phyloP scores from a whole-genome alignment of 257 asterid genomes.

The Ligustrum vulgare region DNA sequence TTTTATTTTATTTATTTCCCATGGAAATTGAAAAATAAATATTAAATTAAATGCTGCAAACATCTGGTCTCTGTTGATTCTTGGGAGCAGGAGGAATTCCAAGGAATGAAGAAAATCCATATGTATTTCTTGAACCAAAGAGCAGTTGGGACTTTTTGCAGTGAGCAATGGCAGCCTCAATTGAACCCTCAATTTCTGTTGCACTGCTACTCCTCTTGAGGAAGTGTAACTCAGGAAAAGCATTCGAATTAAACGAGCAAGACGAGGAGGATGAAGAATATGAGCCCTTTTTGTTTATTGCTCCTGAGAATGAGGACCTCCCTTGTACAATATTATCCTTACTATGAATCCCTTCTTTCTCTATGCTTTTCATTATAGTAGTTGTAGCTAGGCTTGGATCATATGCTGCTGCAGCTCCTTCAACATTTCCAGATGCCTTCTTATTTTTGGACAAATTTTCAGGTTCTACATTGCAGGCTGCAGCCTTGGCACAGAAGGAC shows the following conservation, averaged over 20 bases:
- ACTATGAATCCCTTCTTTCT: no score
- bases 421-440: conserved; percentile 35
- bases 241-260: conserved; percentile 47
- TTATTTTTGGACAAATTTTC: conserved; percentile 42
- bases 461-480: neutral
- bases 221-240: conserved; percentile 33
- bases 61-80: neutral
- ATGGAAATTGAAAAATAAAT: neutral
- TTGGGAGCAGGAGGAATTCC: neutral
- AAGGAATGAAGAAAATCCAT: conserved; percentile 20
- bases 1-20: neutral
- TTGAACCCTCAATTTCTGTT: conserved; percentile 63
- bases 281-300: conserved; percentile 2
- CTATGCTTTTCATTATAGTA: no score
- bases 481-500: neutral
- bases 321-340: neutral
- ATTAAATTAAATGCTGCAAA: conserved; percentile 12
- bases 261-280: conserved; percentile 68
- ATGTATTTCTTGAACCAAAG: conserved; percentile 5
- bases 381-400: no score
- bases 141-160: conserved; percentile 68
- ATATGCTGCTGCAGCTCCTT: no score
- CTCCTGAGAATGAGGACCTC: conserved; percentile 31
- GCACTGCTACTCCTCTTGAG: conserved; percentile 68
- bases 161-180: conserved; percentile 86